Percentiles rank a stretch among this genome's conserved stretches.
Conservation (phyloP, 139 green algal species). For the Axilococcus clingmanii region DNA sequence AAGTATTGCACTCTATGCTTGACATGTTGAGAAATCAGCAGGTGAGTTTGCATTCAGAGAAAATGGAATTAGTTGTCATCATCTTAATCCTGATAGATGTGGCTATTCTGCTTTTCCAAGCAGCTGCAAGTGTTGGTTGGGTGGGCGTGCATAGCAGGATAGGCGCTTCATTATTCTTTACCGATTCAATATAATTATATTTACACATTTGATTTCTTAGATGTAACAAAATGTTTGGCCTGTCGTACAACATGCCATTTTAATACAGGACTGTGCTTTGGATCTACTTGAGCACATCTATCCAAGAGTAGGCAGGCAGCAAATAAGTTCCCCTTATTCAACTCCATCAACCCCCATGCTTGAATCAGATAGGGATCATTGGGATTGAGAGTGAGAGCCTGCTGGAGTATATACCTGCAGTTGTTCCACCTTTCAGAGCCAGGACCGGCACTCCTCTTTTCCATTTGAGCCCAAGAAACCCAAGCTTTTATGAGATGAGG, state of each 20-base stretch:
- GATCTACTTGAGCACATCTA: slow-evolving; percentile 29
- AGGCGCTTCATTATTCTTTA: too few relatives aligned
- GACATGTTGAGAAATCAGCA: slow-evolving; percentile 54
- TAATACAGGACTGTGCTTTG: slow-evolving; percentile 29
- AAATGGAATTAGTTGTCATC: slow-evolving; percentile 54
- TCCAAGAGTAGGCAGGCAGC: slow-evolving; percentile 57
- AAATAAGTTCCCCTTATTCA: slow-evolving; percentile 59
- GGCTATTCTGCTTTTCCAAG: not conserved
- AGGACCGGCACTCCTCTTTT: slow-evolving; percentile 19
- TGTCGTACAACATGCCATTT: slow-evolving; percentile 31
- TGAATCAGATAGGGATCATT: slow-evolving; percentile 26
- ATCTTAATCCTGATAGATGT: slow-evolving; percentile 1
- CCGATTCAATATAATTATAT: too few relatives aligned
- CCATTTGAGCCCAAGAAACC: slow-evolving; percentile 42
- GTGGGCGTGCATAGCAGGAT: not conserved
- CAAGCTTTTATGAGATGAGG: slow-evolving; percentile 22
- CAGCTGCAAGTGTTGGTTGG: not conserved
- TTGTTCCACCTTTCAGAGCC: slow-evolving; percentile 12
- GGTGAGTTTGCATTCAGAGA: slow-evolving; percentile 38
- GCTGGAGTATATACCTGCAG: slow-evolving; percentile 47
- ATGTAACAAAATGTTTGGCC: slow-evolving; percentile 9
- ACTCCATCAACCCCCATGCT: slow-evolving; percentile 70
- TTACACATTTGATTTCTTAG: too few relatives aligned
- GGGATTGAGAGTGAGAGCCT: slow-evolving; percentile 48
- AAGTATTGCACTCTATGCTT: slow-evolving; percentile 60